Conservation (phyloP, 2,329 filamentous ascomycete genomes). For the Calycina herbarum region DNA sequence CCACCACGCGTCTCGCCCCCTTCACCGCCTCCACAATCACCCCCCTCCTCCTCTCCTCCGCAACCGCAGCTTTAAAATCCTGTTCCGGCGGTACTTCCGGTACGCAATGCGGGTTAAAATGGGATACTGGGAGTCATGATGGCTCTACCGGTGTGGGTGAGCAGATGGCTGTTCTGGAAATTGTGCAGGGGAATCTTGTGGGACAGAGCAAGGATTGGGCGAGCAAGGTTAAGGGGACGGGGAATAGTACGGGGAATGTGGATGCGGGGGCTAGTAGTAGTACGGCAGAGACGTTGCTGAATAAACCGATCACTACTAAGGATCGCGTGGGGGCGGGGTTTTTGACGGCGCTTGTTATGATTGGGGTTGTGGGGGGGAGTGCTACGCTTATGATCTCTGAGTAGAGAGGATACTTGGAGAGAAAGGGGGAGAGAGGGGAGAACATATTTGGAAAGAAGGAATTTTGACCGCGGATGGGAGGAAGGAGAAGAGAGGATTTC, state of each 20-base stretch:
- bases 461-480: no score
- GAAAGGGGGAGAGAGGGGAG: neutral
- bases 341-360: slow-evolving; percentile 38
- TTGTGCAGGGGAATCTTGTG: slow-evolving; percentile 49
- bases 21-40: slow-evolving; percentile 55
- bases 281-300: neutral
- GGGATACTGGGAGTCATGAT: slow-evolving; percentile 54
- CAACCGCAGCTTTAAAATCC: slow-evolving; percentile 52
- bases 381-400: slow-evolving; percentile 20
- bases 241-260: slow-evolving; percentile 37
- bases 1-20: slow-evolving; percentile 62
- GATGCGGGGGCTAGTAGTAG: slow-evolving; percentile 22
- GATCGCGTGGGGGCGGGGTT: slow-evolving; percentile 44
- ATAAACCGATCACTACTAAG: slow-evolving; percentile 33
- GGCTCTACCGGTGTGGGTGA: slow-evolving; percentile 64
- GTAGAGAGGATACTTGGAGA: slow-evolving; percentile 4
- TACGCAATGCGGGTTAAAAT: slow-evolving; percentile 61
- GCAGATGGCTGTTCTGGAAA: slow-evolving; percentile 69
- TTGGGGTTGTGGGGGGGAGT: slow-evolving; percentile 20
- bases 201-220: slow-evolving; percentile 35
- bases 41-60: slow-evolving; percentile 54
- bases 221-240: slow-evolving; percentile 44
- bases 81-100: slow-evolving; percentile 58
- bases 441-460: neutral
- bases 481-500: neutral